A percentile compares a stretch with the other conserved stretches of the same genome.
Evolutionary conservation across 2,329 filamentous ascomycete species (phyloP).

Genomic region (Fusarium tanahbumbuense): DNA sequence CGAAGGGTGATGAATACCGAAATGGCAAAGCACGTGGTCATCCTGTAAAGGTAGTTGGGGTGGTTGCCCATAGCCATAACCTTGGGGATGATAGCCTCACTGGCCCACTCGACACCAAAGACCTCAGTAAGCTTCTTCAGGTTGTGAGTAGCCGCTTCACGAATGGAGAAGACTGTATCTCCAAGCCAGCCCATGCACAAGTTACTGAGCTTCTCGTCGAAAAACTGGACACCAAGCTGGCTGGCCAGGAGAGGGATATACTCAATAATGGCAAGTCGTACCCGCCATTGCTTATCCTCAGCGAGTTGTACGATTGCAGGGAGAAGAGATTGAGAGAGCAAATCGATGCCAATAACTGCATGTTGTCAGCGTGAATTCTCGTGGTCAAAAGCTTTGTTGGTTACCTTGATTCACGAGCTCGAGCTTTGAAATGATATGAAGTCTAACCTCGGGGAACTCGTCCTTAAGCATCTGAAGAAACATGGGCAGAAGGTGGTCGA

Average conservation of each 20-base stretch:
- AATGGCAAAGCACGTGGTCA: slow-evolving; percentile 99
- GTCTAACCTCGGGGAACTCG: slow-evolving; percentile 95
- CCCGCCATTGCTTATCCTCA: slow-evolving; percentile 99
- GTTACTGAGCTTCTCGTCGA: slow-evolving; percentile 94
- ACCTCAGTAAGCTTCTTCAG: slow-evolving; percentile 98
- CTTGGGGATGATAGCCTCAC: slow-evolving; percentile 96
- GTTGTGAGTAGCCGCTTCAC: slow-evolving; percentile 96
- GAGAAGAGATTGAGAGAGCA: slow-evolving; percentile 94
- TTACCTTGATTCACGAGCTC: slow-evolving; percentile 96
- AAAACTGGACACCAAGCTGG: slow-evolving; percentile 96
- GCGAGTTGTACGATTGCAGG: slow-evolving; percentile 97
- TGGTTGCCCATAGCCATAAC: slow-evolving; percentile 99
- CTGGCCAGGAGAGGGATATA: slow-evolving; percentile 97
- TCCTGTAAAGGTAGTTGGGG: slow-evolving; percentile 98
- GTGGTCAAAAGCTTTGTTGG: slow-evolving; percentile 23
- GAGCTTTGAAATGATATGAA: slow-evolving; percentile 99
- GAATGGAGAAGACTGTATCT: slow-evolving; percentile 98
- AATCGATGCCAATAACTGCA: slow-evolving; percentile 94
- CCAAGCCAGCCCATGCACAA: slow-evolving; percentile 99
- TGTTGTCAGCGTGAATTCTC: slow-evolving; percentile 36
- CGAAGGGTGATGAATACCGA: slow-evolving; percentile 73
- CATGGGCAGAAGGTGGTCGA: slow-evolving; percentile 96
- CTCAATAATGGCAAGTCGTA: slow-evolving; percentile 97
- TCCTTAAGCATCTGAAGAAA: slow-evolving; percentile 99
- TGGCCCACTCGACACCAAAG: slow-evolving; percentile 98